phyloP scores from a whole-genome alignment of 352 stramenopile genomes.

The Globisporangium polare region DNA sequence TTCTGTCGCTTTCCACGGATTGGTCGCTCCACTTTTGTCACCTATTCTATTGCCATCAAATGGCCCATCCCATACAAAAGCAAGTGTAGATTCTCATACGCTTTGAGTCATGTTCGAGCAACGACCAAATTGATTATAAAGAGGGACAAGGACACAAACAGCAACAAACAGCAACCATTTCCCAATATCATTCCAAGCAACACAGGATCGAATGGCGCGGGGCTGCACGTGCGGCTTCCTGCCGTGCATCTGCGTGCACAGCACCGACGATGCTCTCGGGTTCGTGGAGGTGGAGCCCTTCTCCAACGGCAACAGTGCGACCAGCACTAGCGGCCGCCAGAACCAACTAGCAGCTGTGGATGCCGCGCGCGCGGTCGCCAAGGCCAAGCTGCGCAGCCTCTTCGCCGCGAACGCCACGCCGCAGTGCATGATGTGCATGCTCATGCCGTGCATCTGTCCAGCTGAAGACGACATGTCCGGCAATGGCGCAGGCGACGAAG shows the following conservation, averaged over 20 bases:
- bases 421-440: constrained; percentile 69
- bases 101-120: too few relatives aligned
- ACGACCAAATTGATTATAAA: too few relatives aligned
- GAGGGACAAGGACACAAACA: too few relatives aligned
- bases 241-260: constrained; percentile 67
- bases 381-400: constrained; percentile 45
- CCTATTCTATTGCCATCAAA: too few relatives aligned
- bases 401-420: constrained; percentile 51
- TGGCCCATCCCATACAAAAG: too few relatives aligned
- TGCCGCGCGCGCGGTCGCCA: constrained; percentile 9
- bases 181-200: not conserved
- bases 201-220: constrained; percentile 10
- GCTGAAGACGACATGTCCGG: constrained; percentile 34
- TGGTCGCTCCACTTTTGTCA: too few relatives aligned
- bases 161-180: not conserved
- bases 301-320: not conserved
- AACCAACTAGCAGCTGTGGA: not conserved
- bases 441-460: constrained; percentile 77
- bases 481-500: constrained; percentile 23
- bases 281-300: constrained; percentile 6
- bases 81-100: too few relatives aligned
- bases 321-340: not conserved
- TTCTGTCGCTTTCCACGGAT: too few relatives aligned
- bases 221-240: constrained; percentile 59
- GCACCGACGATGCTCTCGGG: constrained; percentile 19